Evolutionary conservation across 164 flowering plant species (phyloP).

Genomic region (Cinnamomum micranthum): DNA sequence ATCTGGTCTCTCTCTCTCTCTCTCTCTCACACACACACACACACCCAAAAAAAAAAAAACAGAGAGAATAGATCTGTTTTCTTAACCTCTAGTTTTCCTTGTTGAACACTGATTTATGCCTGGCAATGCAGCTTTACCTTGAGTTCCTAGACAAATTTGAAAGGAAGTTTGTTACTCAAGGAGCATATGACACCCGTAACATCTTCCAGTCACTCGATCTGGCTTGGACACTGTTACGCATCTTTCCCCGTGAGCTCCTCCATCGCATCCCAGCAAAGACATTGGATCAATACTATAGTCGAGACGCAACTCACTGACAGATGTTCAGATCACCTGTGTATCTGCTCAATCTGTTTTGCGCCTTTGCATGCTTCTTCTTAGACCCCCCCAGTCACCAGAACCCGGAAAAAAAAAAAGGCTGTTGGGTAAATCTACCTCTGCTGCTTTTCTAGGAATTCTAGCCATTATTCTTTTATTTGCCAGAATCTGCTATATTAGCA

Average conservation of each 20-base stretch:
- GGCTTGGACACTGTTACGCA: slow-evolving; percentile 95
- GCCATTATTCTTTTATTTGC: slow-evolving; percentile 23
- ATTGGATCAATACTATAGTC: slow-evolving; percentile 76
- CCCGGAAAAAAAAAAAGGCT: too few species aligned
- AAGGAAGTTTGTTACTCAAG: slow-evolving; percentile 90
- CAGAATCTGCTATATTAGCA: not conserved
- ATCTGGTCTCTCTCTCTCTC: slow-evolving; percentile 49
- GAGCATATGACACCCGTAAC: slow-evolving; percentile 94
- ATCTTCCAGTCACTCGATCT: slow-evolving; percentile 95
- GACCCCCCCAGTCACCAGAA: too few species aligned
- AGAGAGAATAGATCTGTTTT: too few species aligned
- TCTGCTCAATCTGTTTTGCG: not conserved
- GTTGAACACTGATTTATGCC: not conserved
- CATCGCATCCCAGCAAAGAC: slow-evolving; percentile 99
- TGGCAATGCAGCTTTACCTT: slow-evolving; percentile 76
- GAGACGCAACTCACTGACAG: slow-evolving; percentile 49
- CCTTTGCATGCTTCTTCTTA: slow-evolving; percentile 4
- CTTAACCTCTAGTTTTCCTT: not conserved
- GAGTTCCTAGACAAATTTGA: slow-evolving; percentile 96
- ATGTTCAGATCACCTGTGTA: not conserved
- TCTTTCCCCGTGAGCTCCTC: slow-evolving; percentile 96
- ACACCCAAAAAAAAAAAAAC: not conserved
- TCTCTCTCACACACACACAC: not conserved
- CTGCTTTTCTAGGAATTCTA: slow-evolving; percentile 6
- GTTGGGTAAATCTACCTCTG: too few species aligned